Percentiles rank a stretch among this genome's conserved stretches.
Conservation (phyloP, 257 asterid species). For the Dorcoceras hygrometricum region DNA sequence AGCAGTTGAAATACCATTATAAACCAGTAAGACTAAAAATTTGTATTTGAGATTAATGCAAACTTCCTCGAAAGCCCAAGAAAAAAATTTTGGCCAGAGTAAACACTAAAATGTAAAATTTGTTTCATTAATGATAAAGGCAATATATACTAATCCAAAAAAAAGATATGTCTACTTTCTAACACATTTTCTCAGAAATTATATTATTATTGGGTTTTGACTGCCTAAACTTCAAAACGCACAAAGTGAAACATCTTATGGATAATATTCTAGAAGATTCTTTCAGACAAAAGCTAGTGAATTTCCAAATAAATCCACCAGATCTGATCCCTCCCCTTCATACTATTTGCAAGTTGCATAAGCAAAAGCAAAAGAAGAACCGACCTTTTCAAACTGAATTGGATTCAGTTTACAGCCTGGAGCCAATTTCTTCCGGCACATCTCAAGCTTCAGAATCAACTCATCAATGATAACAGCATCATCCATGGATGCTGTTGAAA, state of each 20-base stretch:
- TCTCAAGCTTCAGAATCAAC: conserved; percentile 30
- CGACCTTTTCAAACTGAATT: conserved; percentile 47
- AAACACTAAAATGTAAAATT: too few species aligned
- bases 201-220: neutral
- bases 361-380: neutral
- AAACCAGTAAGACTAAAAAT: neutral
- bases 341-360: neutral
- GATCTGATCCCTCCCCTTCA: neutral
- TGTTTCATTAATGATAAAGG: too few species aligned
- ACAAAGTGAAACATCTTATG: neutral
- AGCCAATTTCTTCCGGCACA: conserved; percentile 27
- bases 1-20: neutral
- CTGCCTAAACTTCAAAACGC: neutral
- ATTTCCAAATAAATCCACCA: conserved; percentile 8
- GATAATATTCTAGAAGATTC: neutral
- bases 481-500: conserved; percentile 36
- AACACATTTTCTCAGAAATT: neutral
- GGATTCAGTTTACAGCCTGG: conserved; percentile 40
- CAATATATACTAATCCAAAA: neutral
- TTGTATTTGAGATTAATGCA: neutral
- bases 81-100: neutral
- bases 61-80: neutral
- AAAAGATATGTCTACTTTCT: neutral
- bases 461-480: conserved; percentile 38
- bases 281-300: neutral